phyloP scores from a whole-genome alignment of 1,284 basidiomycete species.

The Mixia osmundae region DNA sequence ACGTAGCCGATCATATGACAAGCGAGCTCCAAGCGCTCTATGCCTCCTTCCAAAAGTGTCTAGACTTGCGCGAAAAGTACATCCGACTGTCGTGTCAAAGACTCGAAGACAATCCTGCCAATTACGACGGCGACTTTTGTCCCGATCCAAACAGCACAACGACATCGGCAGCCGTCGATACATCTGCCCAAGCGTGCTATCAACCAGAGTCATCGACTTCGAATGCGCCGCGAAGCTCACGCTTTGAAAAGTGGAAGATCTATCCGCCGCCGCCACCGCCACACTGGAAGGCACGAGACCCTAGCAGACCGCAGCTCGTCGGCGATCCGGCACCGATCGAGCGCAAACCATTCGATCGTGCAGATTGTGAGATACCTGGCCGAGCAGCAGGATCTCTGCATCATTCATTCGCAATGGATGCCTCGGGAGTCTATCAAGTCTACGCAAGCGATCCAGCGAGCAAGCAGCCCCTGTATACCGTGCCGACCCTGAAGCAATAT shows the following conservation, averaged over 20 bases:
- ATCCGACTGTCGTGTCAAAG: constrained; percentile 54
- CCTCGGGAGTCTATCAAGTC: constrained; percentile 66
- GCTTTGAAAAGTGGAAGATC: constrained; percentile 45
- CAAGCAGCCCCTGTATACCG: constrained; percentile 34
- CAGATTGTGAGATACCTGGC: constrained; percentile 45
- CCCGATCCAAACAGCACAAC: constrained; percentile 30
- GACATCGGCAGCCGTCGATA: constrained; percentile 15
- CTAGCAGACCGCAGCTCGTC: constrained; percentile 4
- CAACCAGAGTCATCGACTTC: constrained; percentile 4
- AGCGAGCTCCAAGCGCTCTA: constrained; percentile 20
- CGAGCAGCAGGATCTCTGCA: no score
- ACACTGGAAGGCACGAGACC: constrained; percentile 36
- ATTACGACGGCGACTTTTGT: constrained; percentile 51
- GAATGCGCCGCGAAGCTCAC: constrained; percentile 1
- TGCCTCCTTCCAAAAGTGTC: constrained; percentile 30
- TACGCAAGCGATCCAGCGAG: constrained; percentile 26
- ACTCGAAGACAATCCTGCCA: constrained; percentile 65
- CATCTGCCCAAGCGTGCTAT: not conserved
- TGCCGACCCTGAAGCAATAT: constrained; percentile 78
- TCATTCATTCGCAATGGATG: constrained; percentile 38
- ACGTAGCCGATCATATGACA: constrained; percentile 18
- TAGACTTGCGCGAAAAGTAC: constrained; percentile 68
- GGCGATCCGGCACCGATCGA: not conserved
- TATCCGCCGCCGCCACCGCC: constrained; percentile 76
- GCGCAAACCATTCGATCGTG: constrained; percentile 34